Percentiles rank a stretch among this genome's conserved stretches.
Evolutionary conservation across 352 stramenopile genomes (phyloP).

Genomic region (Globisporangium parvum): DNA sequence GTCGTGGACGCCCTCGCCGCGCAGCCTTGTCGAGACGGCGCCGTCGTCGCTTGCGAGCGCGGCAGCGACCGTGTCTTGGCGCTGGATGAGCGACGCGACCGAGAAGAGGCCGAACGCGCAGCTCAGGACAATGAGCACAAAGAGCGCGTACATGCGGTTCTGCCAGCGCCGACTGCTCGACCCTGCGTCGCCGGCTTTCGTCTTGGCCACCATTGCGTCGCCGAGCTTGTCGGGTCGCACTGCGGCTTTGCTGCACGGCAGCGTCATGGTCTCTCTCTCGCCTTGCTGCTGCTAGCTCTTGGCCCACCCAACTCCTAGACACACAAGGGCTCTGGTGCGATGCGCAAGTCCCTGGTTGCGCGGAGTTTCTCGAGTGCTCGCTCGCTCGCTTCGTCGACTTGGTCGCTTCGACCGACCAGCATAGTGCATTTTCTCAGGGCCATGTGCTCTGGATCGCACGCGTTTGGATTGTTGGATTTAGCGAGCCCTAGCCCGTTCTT

Average conservation of each 20-base stretch:
- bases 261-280: too few relatives aligned
- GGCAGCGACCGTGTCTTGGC: constrained; percentile 37
- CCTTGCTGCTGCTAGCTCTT: too few relatives aligned
- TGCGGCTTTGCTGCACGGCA: constrained; percentile 8
- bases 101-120: constrained; percentile 48
- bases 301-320: too few relatives aligned
- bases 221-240: constrained; percentile 11
- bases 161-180: constrained; percentile 1
- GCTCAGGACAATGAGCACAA: constrained; percentile 42
- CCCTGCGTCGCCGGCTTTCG: neutral
- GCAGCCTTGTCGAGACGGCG: constrained; percentile 9
- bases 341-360: neutral
- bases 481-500: neutral
- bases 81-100: constrained; percentile 50
- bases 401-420: neutral
- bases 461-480: neutral
- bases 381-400: neutral
- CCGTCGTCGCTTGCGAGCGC: constrained; percentile 15
- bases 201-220: neutral
- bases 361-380: neutral
- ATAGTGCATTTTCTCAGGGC: neutral
- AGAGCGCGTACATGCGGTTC: constrained; percentile 19
- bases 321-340: too few relatives aligned
- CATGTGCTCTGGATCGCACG: neutral
- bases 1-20: constrained; percentile 7